Evolutionary conservation across 345 rosid species (phyloP), one percentile per base, ranked within the genome.

Genomic region (Hirschfeldia incana): DNA sequence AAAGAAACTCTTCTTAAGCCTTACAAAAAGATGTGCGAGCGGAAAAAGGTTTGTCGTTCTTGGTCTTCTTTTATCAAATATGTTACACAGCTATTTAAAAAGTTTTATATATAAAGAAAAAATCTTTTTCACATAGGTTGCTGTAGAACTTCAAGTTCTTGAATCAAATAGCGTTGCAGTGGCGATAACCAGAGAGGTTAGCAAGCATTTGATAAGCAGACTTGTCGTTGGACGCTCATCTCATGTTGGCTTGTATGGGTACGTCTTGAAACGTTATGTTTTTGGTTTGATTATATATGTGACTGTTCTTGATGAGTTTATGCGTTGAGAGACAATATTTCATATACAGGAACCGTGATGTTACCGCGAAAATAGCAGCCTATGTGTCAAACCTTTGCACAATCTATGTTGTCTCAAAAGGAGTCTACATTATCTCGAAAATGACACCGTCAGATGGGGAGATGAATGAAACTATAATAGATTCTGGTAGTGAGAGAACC

Each of bases 171-270:
- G 87, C 59, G 89, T 90, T 53, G 91, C 90, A 12, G 72, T 80
- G 12, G 91, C 94, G 3, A 67, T 92, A 64, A 92, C 90, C 1
- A 87, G 81, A 78, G 97, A 86, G 84, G 84, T 94, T 69, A 67
- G 81, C 15, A 79, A 75, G 78, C 65, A 74, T 73, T 68, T 12
- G 21, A 86, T 94, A 73, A 83, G 29, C 46, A 94, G 80, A 80
- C 98, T 94, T 69, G 90, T 94, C 72, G 84, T 94, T 42, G 98
- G 98, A 77, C 89, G 89, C 69, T 78, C 93, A 65, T 77, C 97
- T 77, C 62, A 69, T 33, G 73, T 84, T 79, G 78, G 84, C 49
- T 91, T 89, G 73, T 30, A 84, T 3, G 10, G 34, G 82, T 79
- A 68, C 0, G 44, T 28, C 9, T 36, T 73, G 3, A 15, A 67